These are phyloP conservation scores for Podaxis sp. DNA, from an alignment of 768 basidiomycete genomes.

Conservation along the genomic window DNA sequence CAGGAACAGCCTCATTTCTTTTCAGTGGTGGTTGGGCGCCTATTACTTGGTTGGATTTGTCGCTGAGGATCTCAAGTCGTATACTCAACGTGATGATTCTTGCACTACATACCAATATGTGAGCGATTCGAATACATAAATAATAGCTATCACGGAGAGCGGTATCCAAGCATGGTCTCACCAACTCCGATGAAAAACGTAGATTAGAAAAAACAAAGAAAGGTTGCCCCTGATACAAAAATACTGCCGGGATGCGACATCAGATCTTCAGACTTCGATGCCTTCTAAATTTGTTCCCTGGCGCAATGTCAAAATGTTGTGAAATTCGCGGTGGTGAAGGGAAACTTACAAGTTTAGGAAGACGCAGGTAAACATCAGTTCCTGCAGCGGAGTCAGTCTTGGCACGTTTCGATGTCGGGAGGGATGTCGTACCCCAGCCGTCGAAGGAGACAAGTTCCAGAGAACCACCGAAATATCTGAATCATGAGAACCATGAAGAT, in stretches of 20 bases:
- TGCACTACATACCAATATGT: neutral
- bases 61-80: neutral
- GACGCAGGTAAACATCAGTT: slow-evolving; percentile 76
- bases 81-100: neutral
- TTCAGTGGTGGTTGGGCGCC: neutral
- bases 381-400: slow-evolving; percentile 34
- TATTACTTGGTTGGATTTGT: neutral
- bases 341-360: slow-evolving; percentile 70
- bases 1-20: neutral
- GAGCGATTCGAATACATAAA: neutral
- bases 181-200: neutral
- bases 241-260: neutral
- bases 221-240: neutral
- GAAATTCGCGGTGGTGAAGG: neutral
- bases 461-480: slow-evolving; percentile 79
- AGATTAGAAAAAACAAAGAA: neutral
- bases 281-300: slow-evolving; percentile 85
- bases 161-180: neutral
- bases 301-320: neutral
- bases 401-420: neutral
- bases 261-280: slow-evolving; percentile 59
- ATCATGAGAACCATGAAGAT: neutral
- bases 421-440: slow-evolving; percentile 65
- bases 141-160: neutral
- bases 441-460: slow-evolving; percentile 76